These are phyloP conservation scores for Naganishia liquefaciens DNA, from an alignment of 1,284 basidiomycete species.

Conservation along the genomic window DNA sequence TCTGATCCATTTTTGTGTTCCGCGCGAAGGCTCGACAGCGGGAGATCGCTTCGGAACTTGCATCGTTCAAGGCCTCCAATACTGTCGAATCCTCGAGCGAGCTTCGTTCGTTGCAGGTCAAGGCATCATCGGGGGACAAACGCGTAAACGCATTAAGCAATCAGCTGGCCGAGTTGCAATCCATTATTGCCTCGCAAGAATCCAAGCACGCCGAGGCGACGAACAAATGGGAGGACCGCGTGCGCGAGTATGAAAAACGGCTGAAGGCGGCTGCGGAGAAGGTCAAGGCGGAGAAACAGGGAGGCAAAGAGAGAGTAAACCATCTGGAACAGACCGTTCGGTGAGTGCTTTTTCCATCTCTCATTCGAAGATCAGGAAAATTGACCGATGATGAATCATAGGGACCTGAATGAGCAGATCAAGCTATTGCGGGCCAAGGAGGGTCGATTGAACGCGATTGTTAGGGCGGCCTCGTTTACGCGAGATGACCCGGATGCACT, in stretches of 20 bases:
- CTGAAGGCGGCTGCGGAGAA: conserved; percentile 86
- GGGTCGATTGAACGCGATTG: conserved; percentile 24
- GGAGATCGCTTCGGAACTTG: conserved; percentile 74
- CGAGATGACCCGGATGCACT: conserved; percentile 32
- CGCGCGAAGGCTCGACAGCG: conserved; percentile 64
- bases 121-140: conserved; percentile 78
- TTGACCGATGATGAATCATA: not conserved
- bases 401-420: conserved; percentile 29
- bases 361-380: not conserved
- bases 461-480: conserved; percentile 28
- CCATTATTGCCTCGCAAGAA: conserved; percentile 72
- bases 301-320: conserved; percentile 75
- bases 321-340: conserved; percentile 55
- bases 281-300: conserved; percentile 91
- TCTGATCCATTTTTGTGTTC: conserved; percentile 4
- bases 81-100: conserved; percentile 61
- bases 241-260: conserved; percentile 84
- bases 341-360: conserved; percentile 33
- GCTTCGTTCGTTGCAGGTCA: conserved; percentile 67
- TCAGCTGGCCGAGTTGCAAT: conserved; percentile 77
- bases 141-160: conserved; percentile 76
- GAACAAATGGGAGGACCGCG: conserved; percentile 85
- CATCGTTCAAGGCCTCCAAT: conserved; percentile 65
- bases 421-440: conserved; percentile 27
- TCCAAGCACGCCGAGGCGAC: conserved; percentile 70